These are phyloP conservation scores for Pyrrhoderma lamaoense DNA, from an alignment of 1,284 basidiomycete genomes.

Conservation along the genomic window DNA sequence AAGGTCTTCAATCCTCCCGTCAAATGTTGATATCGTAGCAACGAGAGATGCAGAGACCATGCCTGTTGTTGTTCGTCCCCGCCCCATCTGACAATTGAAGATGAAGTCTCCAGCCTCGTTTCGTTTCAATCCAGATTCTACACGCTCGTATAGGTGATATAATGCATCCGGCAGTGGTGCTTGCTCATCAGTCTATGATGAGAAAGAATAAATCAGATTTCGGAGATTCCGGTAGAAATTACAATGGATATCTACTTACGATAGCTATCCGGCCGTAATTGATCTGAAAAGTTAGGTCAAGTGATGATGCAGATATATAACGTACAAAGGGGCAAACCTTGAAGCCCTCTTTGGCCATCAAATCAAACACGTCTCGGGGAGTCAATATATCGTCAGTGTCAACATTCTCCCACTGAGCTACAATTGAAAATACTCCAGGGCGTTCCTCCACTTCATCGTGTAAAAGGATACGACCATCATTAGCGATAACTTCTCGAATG, in stretches of 20 bases:
- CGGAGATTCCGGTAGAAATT: constrained; percentile 1
- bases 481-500: constrained; percentile 66
- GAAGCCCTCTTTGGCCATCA: constrained; percentile 71
- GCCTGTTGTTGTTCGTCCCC: constrained; percentile 83
- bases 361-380: constrained; percentile 77
- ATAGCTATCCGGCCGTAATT: constrained; percentile 85
- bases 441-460: constrained; percentile 96
- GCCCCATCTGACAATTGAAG: constrained; percentile 85
- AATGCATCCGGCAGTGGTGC: constrained; percentile 86
- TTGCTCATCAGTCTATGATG: constrained; percentile 88
- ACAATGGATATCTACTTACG: constrained; percentile 38
- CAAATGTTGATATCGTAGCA: constrained; percentile 66
- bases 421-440: constrained; percentile 83
- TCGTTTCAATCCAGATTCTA: constrained; percentile 53
- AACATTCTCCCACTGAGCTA: constrained; percentile 86
- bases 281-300: constrained; percentile 43
- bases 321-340: constrained; percentile 37
- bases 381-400: constrained; percentile 88
- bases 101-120: constrained; percentile 65
- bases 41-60: constrained; percentile 90
- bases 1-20: constrained; percentile 34
- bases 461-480: constrained; percentile 79
- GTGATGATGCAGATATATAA: constrained; percentile 4
- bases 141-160: constrained; percentile 68
- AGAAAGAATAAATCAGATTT: constrained; percentile 4